phyloP scores from a whole-genome alignment of 1,284 basidiomycete species.

The Cryptococcus wingfieldii region DNA sequence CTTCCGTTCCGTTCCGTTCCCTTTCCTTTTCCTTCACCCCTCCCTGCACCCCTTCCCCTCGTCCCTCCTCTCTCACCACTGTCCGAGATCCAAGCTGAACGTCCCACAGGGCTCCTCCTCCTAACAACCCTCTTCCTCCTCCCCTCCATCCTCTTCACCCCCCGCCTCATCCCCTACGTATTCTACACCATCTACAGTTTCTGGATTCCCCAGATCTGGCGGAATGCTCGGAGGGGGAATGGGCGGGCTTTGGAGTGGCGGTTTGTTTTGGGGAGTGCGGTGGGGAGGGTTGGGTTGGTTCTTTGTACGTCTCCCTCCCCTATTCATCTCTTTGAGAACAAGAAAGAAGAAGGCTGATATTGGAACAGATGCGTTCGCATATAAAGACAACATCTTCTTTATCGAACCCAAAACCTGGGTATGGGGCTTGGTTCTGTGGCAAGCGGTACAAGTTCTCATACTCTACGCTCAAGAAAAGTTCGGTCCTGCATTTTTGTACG shows the following conservation, averaged over 20 bases:
- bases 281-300: constrained; percentile 65
- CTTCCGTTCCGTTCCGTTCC: too few relatives aligned
- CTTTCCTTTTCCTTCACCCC: neutral
- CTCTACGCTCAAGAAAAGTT: constrained; percentile 70
- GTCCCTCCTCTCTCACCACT: neutral
- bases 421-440: constrained; percentile 60
- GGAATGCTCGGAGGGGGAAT: constrained; percentile 67
- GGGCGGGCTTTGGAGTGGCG: constrained; percentile 63
- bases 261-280: constrained; percentile 73
- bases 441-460: constrained; percentile 61
- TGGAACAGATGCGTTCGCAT: constrained; percentile 67
- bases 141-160: constrained; percentile 67
- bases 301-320: constrained; percentile 59
- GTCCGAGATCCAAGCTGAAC: neutral
- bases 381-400: constrained; percentile 79
- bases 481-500: constrained; percentile 74
- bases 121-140: constrained; percentile 38
- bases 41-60: neutral
- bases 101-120: constrained; percentile 8
- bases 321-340: neutral
- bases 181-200: constrained; percentile 67
- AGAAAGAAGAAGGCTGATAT: neutral
- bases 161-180: constrained; percentile 65
- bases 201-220: constrained; percentile 79
- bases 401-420: constrained; percentile 65